A percentile compares a stretch with the other conserved stretches of the same genome.
phyloP scores from a whole-genome alignment of 1,284 basidiomycete genomes.

The Abortiporus biennis region DNA sequence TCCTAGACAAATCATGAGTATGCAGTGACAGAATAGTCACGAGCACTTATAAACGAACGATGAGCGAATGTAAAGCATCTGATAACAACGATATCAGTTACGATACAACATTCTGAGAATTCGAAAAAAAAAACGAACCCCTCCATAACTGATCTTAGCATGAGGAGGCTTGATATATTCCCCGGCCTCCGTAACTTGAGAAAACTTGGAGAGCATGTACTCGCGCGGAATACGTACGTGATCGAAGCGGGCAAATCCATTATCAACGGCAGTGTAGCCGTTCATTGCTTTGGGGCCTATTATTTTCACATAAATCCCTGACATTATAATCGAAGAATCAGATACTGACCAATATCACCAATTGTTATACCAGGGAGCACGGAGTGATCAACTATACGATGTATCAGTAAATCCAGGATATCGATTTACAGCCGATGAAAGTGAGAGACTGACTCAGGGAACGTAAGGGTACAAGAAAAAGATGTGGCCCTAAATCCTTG shows the following conservation, averaged over 20 bases:
- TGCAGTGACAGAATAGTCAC: not conserved
- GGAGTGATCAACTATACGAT: conserved; percentile 48
- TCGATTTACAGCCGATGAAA: not conserved
- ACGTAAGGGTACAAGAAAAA: conserved; percentile 70
- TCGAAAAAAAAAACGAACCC: conserved; percentile 37
- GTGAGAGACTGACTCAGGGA: conserved; percentile 38
- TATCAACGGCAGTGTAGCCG: conserved; percentile 54
- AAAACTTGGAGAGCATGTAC: conserved; percentile 75
- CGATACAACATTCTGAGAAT: not conserved
- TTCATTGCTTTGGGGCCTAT: conserved; percentile 60
- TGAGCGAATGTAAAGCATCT: conserved; percentile 71
- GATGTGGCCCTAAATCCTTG: conserved; percentile 66
- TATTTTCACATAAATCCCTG: not conserved
- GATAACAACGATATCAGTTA: not conserved
- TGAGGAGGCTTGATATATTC: conserved; percentile 66
- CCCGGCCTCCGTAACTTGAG: conserved; percentile 63
- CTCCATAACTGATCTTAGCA: conserved; percentile 72
- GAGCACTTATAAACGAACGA: conserved; percentile 28
- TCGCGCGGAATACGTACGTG: conserved; percentile 68
- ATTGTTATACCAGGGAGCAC: conserved; percentile 58
- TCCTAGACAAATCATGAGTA: conserved; percentile 28
- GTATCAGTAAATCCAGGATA: conserved; percentile 1
- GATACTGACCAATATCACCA: conserved; percentile 65
- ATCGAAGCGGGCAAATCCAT: conserved; percentile 68
- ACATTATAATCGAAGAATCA: not conserved